These are phyloP conservation scores for Aspergillus arachidicola DNA, from an alignment of 2,329 filamentous ascomycete species.

Conservation along the genomic window DNA sequence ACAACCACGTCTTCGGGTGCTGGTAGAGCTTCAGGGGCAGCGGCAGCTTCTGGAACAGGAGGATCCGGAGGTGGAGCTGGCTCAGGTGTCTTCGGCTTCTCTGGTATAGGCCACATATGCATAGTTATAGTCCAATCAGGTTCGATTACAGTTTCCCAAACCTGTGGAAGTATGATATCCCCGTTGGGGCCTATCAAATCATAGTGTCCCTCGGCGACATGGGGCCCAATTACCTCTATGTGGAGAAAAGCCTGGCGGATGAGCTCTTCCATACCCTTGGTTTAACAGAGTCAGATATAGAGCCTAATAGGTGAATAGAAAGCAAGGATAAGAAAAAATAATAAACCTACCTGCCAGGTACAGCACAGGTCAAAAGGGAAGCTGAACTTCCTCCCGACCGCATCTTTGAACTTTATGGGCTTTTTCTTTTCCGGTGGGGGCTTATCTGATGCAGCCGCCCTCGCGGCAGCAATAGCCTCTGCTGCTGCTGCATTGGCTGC, in stretches of 20 bases:
- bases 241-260: constrained; percentile 83
- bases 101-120: constrained; percentile 67
- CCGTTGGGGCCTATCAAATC: constrained; percentile 77
- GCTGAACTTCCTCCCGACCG: constrained; percentile 86
- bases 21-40: constrained; percentile 23
- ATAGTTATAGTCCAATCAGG: constrained; percentile 74
- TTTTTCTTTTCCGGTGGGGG: constrained; percentile 63
- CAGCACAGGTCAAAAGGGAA: constrained; percentile 86
- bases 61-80: constrained; percentile 30
- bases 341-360: constrained; percentile 71
- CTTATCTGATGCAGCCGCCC: constrained; percentile 35
- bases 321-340: neutral
- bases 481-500: constrained; percentile 41
- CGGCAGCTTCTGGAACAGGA: constrained; percentile 27
- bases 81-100: constrained; percentile 48
- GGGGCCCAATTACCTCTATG: constrained; percentile 73
- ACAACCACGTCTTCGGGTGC: constrained; percentile 20
- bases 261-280: constrained; percentile 79
- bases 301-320: neutral
- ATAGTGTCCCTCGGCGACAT: constrained; percentile 77
- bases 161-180: constrained; percentile 77
- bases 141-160: constrained; percentile 81
- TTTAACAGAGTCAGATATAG: constrained; percentile 11
- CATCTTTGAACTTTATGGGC: constrained; percentile 88
- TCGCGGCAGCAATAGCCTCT: constrained; percentile 38